A percentile compares a stretch with the other conserved stretches of the same genome.
phyloP scores from a whole-genome alignment of 2,329 filamentous ascomycete genomes.

The Kalmusia sp. region DNA sequence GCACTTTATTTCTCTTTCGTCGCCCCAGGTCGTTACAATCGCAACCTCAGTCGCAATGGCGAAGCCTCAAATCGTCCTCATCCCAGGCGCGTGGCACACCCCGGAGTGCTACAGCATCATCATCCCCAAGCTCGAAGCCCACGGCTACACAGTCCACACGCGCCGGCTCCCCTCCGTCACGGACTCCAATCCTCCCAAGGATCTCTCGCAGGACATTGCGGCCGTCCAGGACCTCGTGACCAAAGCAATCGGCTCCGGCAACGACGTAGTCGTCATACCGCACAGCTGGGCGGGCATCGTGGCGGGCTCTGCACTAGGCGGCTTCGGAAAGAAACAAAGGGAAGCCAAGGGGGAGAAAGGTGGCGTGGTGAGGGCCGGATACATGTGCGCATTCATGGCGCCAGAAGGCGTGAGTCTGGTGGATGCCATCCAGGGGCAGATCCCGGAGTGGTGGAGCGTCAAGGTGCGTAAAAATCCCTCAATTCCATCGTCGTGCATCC shows the following conservation, averaged over 20 bases:
- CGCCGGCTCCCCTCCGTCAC: constrained; percentile 38
- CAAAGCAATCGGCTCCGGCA: constrained; percentile 46
- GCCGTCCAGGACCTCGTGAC: constrained; percentile 41
- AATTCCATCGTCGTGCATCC: background rate
- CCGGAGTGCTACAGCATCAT: constrained; percentile 36
- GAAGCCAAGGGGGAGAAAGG: constrained; percentile 45
- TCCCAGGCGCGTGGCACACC: constrained; percentile 49
- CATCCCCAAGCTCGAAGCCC: constrained; percentile 32
- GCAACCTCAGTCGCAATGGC: constrained; percentile 17
- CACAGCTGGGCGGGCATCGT: constrained; percentile 57
- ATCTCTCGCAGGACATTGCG: constrained; percentile 43
- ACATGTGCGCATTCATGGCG: constrained; percentile 47
- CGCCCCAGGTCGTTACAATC: too few species aligned
- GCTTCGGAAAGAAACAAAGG: constrained; percentile 43
- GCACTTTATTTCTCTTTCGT: too few species aligned
- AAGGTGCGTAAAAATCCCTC: constrained; percentile 18
- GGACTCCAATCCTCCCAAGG: constrained; percentile 30
- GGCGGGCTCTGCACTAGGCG: constrained; percentile 44
- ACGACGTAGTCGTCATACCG: constrained; percentile 51
- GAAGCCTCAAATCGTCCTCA: constrained; percentile 45
- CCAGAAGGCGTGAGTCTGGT: constrained; percentile 42
- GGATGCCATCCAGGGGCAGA: constrained; percentile 32
- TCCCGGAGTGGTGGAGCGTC: constrained; percentile 36
- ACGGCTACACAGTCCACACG: constrained; percentile 38
- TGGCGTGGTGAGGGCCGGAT: constrained; percentile 45